phyloP scores from a whole-genome alignment of 2,329 filamentous ascomycete genomes.

The Neonectria sp. region DNA sequence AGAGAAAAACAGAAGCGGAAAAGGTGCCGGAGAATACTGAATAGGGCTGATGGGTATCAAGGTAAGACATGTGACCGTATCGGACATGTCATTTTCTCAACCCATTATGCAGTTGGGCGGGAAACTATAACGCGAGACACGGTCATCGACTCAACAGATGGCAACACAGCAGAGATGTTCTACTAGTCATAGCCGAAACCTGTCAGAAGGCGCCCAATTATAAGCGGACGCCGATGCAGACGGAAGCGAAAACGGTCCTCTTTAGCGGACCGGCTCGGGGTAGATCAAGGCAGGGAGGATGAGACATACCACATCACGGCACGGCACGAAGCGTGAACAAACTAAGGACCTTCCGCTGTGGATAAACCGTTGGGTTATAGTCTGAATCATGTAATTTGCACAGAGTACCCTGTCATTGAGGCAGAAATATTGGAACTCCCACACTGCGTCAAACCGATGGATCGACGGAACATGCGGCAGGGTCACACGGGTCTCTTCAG shows the following conservation, averaged over 20 bases:
- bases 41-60: neutral
- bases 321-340: neutral
- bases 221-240: neutral
- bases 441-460: neutral
- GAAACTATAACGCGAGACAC: neutral
- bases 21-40: neutral
- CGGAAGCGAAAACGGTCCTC: neutral
- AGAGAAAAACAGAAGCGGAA: neutral
- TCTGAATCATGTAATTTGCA: neutral
- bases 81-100: neutral
- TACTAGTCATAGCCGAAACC: neutral
- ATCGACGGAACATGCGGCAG: neutral
- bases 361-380: neutral
- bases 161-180: neutral
- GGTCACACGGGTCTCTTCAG: neutral
- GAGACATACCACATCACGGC: neutral
- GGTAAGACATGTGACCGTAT: neutral
- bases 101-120: neutral
- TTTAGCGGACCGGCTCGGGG: neutral
- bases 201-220: neutral
- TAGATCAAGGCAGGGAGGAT: neutral
- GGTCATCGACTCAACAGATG: neutral
- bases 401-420: neutral
- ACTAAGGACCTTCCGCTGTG: neutral
- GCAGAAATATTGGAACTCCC: neutral